phyloP scores from a whole-genome alignment of 768 basidiomycete genomes.

The Mrakia frigida region DNA sequence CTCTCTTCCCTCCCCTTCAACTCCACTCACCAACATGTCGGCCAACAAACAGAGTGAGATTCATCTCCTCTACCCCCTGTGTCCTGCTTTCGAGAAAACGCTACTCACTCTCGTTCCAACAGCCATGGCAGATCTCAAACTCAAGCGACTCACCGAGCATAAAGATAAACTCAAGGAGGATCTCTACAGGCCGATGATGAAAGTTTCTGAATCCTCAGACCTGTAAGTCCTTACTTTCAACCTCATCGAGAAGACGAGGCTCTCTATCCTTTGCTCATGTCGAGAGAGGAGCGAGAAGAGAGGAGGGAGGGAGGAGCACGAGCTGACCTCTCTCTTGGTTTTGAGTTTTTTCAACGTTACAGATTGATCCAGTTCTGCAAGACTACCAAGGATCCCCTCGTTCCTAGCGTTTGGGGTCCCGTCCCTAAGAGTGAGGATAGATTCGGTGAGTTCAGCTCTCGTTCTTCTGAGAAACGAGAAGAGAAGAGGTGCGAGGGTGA shows the following conservation, averaged over 20 bases:
- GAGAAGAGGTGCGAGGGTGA: not conserved
- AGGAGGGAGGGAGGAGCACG: not conserved
- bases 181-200: constrained; percentile 72
- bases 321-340: constrained; percentile 10
- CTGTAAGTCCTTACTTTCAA: too few species aligned
- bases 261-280: too few species aligned
- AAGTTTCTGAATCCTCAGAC: constrained; percentile 83
- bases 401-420: constrained; percentile 91
- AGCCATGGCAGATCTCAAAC: constrained; percentile 93
- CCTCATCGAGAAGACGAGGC: too few species aligned
- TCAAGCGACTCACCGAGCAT: constrained; percentile 85
- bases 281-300: not conserved
- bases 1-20: too few species aligned
- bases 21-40: not conserved
- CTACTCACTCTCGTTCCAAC: not conserved
- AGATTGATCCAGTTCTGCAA: constrained; percentile 93
- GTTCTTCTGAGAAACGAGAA: not conserved
- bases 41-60: not conserved
- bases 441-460: constrained; percentile 48
- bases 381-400: constrained; percentile 68
- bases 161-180: constrained; percentile 86
- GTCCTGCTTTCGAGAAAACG: too few species aligned
- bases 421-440: constrained; percentile 90
- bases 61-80: not conserved
- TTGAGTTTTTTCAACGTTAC: constrained; percentile 15